Evolutionary conservation across 257 asterid species (phyloP).

Genomic region (Haberlea rhodopensis): DNA sequence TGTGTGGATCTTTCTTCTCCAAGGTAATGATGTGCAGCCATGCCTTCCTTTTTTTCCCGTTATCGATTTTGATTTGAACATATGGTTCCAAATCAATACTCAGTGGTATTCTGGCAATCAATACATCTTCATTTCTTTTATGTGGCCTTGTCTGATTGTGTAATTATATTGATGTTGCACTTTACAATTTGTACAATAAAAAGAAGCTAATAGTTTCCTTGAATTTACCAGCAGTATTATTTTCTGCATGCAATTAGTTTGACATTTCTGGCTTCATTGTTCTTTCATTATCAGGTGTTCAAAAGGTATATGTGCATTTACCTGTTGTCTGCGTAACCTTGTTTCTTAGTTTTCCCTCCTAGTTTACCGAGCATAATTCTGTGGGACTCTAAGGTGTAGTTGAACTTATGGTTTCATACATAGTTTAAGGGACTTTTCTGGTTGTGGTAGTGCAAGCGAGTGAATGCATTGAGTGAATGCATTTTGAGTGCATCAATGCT

Average conservation of each 20-base stretch:
- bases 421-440: slow-evolving; percentile 16
- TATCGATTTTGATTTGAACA: slow-evolving; percentile 1
- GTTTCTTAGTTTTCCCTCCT: slow-evolving; percentile 18
- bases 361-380: slow-evolving; percentile 5
- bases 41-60: slow-evolving; percentile 22
- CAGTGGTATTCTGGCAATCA: slow-evolving; percentile 3
- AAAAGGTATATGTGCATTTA: not conserved
- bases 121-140: slow-evolving; percentile 10
- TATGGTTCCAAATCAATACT: slow-evolving; percentile 9
- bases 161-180: slow-evolving; percentile 3
- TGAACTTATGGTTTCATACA: slow-evolving; percentile 12
- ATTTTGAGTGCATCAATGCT: slow-evolving; percentile 37
- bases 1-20: slow-evolving; percentile 97
- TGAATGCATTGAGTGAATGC: slow-evolving; percentile 24
- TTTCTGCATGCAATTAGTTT: no score
- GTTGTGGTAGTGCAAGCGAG: not conserved
- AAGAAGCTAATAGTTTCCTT: slow-evolving; percentile 6
- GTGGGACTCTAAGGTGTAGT: not conserved
- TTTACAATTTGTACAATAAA: no score
- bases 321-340: not conserved
- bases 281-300: slow-evolving; percentile 7
- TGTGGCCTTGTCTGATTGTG: slow-evolving; percentile 16
- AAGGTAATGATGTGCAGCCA: slow-evolving; percentile 49
- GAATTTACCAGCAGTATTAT: not conserved
- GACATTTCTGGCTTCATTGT: not conserved